Conservation (phyloP, 805 yeast species). For the Phaffomyces thermotolerans region DNA sequence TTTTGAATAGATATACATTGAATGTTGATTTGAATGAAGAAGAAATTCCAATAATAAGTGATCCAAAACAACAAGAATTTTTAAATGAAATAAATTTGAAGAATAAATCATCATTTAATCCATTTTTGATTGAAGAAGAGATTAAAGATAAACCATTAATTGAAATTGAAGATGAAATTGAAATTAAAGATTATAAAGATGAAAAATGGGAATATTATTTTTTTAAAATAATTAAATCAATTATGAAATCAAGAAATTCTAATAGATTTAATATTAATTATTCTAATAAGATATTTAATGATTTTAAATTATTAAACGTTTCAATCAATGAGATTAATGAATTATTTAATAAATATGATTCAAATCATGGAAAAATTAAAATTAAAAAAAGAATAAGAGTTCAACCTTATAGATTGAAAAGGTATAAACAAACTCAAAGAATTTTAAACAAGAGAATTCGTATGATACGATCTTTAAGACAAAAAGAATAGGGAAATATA, state of each 20-base stretch:
- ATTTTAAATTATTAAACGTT: neutral
- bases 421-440: no score
- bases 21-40: neutral
- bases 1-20: neutral
- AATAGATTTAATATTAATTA: neutral
- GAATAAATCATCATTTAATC: neutral
- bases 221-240: neutral
- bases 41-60: neutral
- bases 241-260: neutral
- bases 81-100: neutral
- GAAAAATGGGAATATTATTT: slow-evolving; percentile 2
- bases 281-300: neutral
- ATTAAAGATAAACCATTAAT: neutral
- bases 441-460: no score
- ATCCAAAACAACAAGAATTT: slow-evolving; percentile 1
- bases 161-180: neutral
- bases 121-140: neutral
- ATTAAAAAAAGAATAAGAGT: no score
- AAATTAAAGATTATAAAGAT: neutral
- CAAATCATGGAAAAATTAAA: no score
- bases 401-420: no score
- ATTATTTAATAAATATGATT: neutral
- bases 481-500: no score
- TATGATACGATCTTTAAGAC: no score
- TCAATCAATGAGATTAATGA: neutral